Evolutionary conservation across 208 protist species (phyloP), one percentile per base, ranked within the genome.

Genomic region (Leishmania major): DNA sequence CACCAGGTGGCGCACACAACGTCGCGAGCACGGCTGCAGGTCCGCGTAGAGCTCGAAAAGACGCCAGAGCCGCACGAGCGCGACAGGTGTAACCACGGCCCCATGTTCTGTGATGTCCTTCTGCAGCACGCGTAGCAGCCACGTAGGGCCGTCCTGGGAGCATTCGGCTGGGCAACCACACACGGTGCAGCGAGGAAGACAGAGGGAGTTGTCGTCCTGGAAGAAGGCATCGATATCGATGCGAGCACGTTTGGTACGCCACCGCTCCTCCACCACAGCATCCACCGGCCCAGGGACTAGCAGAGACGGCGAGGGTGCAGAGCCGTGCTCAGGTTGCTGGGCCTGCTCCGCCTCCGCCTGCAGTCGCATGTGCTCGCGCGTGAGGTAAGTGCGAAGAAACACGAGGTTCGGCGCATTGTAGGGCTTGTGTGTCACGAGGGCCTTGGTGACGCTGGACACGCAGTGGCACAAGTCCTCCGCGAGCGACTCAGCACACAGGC

Each of bases 1-100:
- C 45, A 93, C 82, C 64, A 96, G 62, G 62, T 95, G 89, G 31
- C 86, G 83, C 51, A 92, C 82, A 81, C 95, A 97, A 35, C 90
- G 88, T 28, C 86, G 78, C 5, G 89, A 92, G 80, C 95, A 97
- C 43, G 89, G 78, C 31, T 62, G 76, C 62, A 92, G 77, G 71
- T 62, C 13, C 3, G 83, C 76, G 67, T 95, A 82, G 45, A 67
- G 17, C 0, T 89, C 64, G 62, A 97, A 83, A 8, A 91, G 55
- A 51, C 79, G 78, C 37, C 81, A 80, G 40, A 97, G 64, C 47
- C 93, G 90, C 55, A 92, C 45, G 40, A 97, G 59, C n/a, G 76
- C 86, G 4, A 85, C 87, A 3, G 89, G 82, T 6, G 80, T 85
- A 22, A 92, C 53, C 3, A 49, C 51, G 31, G 76, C 78, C 1